Evolutionary conservation across 768 basidiomycete species (phyloP), one percentile per base, ranked within the genome.

Genomic region (Stropharia rugosoannulata): DNA sequence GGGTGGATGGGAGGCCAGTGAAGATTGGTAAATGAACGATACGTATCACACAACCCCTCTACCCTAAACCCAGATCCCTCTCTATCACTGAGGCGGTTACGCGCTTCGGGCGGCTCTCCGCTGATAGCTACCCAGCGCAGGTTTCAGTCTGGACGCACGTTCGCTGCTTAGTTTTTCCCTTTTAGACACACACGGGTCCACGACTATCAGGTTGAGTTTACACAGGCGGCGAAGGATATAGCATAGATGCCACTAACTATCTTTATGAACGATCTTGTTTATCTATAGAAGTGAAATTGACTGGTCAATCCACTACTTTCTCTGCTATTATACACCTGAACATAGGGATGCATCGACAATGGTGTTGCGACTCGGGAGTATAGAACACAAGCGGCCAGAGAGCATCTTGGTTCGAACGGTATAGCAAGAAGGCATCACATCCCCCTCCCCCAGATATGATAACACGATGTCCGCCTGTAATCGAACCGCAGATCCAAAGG

Each of bases 1-100:
- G 65, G 91, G 90, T 10, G 92, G 93, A 32, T 91, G 89, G 84
- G 75, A 68, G 10, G 82, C 75, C 3, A 65, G 59, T 54, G 66
- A 63, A 51, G 60, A 65, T 52, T 64, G 62, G 62, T 66, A 58
- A 47, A 60, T 50, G 54, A 48, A 39, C 36, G 39, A 35, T 5
- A 36, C 13, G 12, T 29, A n/a, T 12, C 22, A 22, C 22, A 22
- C 22, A 22, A 41, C 18, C 16, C 29, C 44, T 27, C 51, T 18
- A 35, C 16, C 41, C 38, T 5, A 16, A 41, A 12, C 32, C 35
- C 32, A n/a, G 39, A 11, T 35, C 6, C 40, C 27, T 16, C 39
- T 12, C 39, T 18, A 15, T 13, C 15, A 43, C 32, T 29, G 11
- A 6, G n/a, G 3, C 15, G 19, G 10, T 22, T 10, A 27, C 51